Evolutionary conservation across 2,329 filamentous ascomycete genomes (phyloP).

Genomic region (Chrysoporthe puriensis): DNA sequence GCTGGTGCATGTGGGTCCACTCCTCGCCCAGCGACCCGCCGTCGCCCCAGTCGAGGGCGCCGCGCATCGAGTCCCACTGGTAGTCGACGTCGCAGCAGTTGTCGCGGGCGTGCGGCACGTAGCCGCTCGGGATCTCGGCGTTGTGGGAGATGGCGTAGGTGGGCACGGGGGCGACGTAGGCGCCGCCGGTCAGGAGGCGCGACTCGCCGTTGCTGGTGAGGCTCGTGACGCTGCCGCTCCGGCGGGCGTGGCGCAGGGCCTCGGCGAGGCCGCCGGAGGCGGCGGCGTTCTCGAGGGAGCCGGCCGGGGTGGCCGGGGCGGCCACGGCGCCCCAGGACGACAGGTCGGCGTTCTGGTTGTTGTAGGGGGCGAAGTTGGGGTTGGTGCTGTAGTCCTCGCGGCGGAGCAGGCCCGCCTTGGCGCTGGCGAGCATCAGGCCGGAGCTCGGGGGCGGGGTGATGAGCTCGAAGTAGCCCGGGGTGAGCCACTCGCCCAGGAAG

Average conservation of each 20-base stretch:
- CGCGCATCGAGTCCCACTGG: slow-evolving; percentile 91
- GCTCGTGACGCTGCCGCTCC: slow-evolving; percentile 28
- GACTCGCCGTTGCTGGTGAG: slow-evolving; percentile 33
- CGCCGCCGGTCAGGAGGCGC: slow-evolving; percentile 35
- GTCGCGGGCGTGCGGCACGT: slow-evolving; percentile 88
- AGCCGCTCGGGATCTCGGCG: slow-evolving; percentile 83
- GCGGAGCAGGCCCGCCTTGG: slow-evolving; percentile 83
- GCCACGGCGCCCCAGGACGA: slow-evolving; percentile 43
- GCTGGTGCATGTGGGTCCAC: slow-evolving; percentile 92
- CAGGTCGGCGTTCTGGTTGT: slow-evolving; percentile 38
- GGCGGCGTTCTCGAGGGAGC: slow-evolving; percentile 36
- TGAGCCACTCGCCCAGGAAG: slow-evolving; percentile 94
- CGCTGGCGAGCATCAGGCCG: slow-evolving; percentile 82
- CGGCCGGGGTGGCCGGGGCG: slow-evolving; percentile 26
- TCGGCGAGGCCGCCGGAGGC: slow-evolving; percentile 35
- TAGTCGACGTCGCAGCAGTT: slow-evolving; percentile 87
- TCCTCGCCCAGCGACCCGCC: slow-evolving; percentile 90
- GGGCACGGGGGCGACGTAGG: slow-evolving; percentile 77
- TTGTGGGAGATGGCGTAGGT: slow-evolving; percentile 81
- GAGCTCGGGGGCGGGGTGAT: slow-evolving; percentile 89
- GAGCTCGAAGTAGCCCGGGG: slow-evolving; percentile 88
- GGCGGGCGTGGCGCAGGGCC: slow-evolving; percentile 39
- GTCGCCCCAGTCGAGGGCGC: slow-evolving; percentile 79
- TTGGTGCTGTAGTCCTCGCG: slow-evolving; percentile 68
- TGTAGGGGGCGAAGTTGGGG: slow-evolving; percentile 39